Evolutionary conservation across 2,329 filamentous ascomycete genomes (phyloP).

Genomic region (Geosmithia morbida): DNA sequence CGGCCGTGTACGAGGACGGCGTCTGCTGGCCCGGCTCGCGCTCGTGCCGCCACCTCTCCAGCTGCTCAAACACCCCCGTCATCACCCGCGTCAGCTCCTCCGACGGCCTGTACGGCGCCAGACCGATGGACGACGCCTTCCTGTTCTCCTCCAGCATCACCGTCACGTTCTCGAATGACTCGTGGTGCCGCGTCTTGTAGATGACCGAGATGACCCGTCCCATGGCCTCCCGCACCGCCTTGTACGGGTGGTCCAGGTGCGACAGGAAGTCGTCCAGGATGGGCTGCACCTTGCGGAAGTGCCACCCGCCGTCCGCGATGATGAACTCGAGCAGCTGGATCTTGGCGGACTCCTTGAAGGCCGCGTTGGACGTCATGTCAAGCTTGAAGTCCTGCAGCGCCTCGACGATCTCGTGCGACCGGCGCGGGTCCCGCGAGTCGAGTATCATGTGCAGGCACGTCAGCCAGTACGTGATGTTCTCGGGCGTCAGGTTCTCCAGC

Average conservation of each 20-base stretch:
- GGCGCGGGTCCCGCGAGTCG: slow-evolving; percentile 78
- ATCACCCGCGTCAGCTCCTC: slow-evolving; percentile 62
- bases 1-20: slow-evolving; percentile 86
- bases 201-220: slow-evolving; percentile 79
- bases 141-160: slow-evolving; percentile 68
- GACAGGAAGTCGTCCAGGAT: slow-evolving; percentile 79
- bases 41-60: slow-evolving; percentile 80
- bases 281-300: slow-evolving; percentile 81
- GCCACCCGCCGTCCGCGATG: slow-evolving; percentile 84
- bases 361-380: slow-evolving; percentile 89
- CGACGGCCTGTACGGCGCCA: slow-evolving; percentile 66
- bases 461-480: slow-evolving; percentile 90
- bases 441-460: slow-evolving; percentile 83
- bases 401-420: slow-evolving; percentile 74
- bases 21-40: slow-evolving; percentile 80
- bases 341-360: slow-evolving; percentile 97
- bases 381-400: slow-evolving; percentile 73
- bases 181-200: slow-evolving; percentile 83
- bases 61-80: slow-evolving; percentile 57
- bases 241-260: slow-evolving; percentile 95
- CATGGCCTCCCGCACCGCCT: slow-evolving; percentile 90
- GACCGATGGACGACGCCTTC: slow-evolving; percentile 64
- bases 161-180: slow-evolving; percentile 73
- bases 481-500: slow-evolving; percentile 82
- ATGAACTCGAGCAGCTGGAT: slow-evolving; percentile 81